phyloP scores from a whole-genome alignment of 169 alveolate genomes.

The Eimeria brunetti region DNA sequence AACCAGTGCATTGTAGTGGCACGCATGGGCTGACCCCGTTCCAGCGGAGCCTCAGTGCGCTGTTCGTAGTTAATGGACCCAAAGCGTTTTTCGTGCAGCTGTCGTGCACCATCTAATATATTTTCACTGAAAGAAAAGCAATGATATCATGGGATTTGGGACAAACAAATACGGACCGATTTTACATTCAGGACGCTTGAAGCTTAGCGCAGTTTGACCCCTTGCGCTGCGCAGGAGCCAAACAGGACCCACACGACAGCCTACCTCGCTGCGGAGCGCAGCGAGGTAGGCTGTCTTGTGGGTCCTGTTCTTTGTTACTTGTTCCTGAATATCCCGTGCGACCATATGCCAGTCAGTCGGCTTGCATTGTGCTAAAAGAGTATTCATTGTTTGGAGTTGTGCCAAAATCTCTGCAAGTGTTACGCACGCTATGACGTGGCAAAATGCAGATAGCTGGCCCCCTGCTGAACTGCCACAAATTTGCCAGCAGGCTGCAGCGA shows the following conservation, averaged over 20 bases:
- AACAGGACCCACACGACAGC: too few species aligned
- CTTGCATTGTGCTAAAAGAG: neutral
- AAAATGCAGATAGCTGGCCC: neutral
- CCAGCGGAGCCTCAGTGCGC: neutral
- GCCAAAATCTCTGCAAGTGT: constrained; percentile 21
- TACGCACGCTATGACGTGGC: constrained; percentile 21
- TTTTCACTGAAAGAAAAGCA: neutral
- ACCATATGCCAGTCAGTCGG: neutral
- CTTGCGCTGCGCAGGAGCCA: neutral
- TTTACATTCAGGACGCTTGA: constrained; percentile 41
- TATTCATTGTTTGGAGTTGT: neutral
- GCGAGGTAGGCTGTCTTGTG: neutral
- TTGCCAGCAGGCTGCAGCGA: constrained; percentile 48
- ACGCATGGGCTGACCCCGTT: neutral
- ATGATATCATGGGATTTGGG: neutral
- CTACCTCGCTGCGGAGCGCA: too few species aligned
- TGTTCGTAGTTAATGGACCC: too few species aligned
- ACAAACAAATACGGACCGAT: neutral
- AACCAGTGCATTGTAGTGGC: neutral
- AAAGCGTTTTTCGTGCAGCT: neutral
- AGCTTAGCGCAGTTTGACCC: constrained; percentile 35
- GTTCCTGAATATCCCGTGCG: neutral
- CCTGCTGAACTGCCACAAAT: constrained; percentile 33
- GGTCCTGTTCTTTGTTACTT: neutral
- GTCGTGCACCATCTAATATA: neutral